These are phyloP conservation scores for Ceratobasidium sp. DNA, from an alignment of 1,284 basidiomycete species.

Conservation along the genomic window DNA sequence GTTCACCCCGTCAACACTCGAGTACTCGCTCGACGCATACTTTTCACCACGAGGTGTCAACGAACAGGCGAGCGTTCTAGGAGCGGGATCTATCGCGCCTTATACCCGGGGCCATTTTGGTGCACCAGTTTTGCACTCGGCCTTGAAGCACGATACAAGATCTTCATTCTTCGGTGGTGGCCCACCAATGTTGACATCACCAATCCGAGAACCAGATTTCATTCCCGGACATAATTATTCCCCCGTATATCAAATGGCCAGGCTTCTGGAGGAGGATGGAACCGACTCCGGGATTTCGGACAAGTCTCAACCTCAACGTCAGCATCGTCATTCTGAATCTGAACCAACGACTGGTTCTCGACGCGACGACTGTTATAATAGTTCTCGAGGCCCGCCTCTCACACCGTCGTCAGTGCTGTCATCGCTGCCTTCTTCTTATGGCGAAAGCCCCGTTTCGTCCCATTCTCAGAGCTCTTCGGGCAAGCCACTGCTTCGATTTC, in stretches of 20 bases:
- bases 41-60: not conserved
- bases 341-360: slow-evolving; percentile 4
- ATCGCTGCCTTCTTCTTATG: not conserved
- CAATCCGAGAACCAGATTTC: not conserved
- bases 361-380: not conserved
- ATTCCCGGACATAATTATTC: slow-evolving; percentile 17
- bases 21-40: not conserved
- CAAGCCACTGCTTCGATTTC: not conserved
- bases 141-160: not conserved
- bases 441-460: not conserved
- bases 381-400: not conserved
- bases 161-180: not conserved
- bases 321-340: slow-evolving; percentile 1
- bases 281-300: not conserved
- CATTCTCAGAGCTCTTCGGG: not conserved
- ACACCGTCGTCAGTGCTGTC: not conserved
- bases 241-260: not conserved
- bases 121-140: not conserved
- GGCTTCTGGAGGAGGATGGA: not conserved
- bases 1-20: not conserved
- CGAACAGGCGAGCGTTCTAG: not conserved
- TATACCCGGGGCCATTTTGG: not conserved
- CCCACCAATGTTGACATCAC: not conserved
- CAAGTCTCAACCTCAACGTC: not conserved
- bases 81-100: not conserved